Evolutionary conservation across 306 rosid genomes (phyloP).

Genomic region (Vigna unguiculata): DNA sequence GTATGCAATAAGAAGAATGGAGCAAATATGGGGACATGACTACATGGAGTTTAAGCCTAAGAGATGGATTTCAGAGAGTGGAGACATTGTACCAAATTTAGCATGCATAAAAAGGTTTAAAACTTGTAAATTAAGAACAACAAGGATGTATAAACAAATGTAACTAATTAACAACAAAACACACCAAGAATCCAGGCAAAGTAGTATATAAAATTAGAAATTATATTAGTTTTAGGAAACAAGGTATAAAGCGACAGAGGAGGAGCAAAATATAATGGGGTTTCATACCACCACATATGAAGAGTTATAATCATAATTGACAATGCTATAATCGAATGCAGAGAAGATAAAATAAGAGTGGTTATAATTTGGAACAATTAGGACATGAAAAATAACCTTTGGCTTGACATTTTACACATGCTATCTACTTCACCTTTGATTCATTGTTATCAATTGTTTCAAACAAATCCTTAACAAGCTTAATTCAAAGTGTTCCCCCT

Average conservation of each 20-base stretch:
- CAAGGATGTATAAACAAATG: too few relatives aligned
- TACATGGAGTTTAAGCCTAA: slow-evolving; percentile 20
- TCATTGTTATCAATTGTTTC: slow-evolving; percentile 55
- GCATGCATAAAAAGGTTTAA: too few relatives aligned
- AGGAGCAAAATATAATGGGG: too few relatives aligned
- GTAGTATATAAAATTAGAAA: too few relatives aligned
- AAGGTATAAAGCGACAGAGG: too few relatives aligned
- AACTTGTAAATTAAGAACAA: too few relatives aligned
- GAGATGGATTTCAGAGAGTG: slow-evolving; percentile 8
- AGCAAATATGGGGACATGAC: slow-evolving; percentile 25
- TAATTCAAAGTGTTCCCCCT: slow-evolving; percentile 59
- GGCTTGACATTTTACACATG: slow-evolving; percentile 72
- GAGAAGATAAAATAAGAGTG: slow-evolving; percentile 16
- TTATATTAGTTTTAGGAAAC: too few relatives aligned
- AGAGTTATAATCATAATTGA: slow-evolving; percentile 13
- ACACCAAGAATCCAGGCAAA: too few relatives aligned
- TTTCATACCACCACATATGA: not conserved
- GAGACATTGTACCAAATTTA: not conserved
- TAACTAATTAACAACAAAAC: too few relatives aligned
- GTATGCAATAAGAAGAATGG: slow-evolving; percentile 31
- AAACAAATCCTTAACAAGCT: slow-evolving; percentile 55
- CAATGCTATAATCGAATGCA: not conserved
- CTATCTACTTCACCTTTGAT: slow-evolving; percentile 45
- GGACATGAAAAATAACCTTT: slow-evolving; percentile 84
- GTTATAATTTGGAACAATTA: slow-evolving; percentile 59